Evolutionary conservation across 148 eudicot species (phyloP).

Genomic region (Persicaria tinctoria): DNA sequence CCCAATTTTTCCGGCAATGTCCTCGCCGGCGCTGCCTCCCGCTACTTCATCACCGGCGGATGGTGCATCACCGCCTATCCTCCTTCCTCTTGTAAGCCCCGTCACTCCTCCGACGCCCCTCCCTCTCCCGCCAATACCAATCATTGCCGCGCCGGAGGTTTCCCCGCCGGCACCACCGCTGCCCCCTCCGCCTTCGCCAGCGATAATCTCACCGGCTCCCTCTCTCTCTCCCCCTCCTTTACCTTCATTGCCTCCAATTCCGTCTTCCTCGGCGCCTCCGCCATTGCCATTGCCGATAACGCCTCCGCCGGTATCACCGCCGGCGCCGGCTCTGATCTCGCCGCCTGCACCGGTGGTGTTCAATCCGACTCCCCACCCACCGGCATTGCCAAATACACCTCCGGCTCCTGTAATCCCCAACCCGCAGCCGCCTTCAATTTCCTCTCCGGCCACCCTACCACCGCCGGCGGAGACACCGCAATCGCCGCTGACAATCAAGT

Average conservation of each 20-base stretch:
- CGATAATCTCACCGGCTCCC: neutral
- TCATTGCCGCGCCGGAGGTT: neutral
- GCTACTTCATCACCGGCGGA: neutral
- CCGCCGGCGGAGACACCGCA: neutral
- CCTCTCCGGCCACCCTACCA: neutral
- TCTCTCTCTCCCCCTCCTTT: neutral
- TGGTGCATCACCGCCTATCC: neutral
- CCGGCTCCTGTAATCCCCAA: neutral
- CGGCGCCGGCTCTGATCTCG: neutral
- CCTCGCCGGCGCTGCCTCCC: constrained; percentile 2
- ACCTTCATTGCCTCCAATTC: neutral
- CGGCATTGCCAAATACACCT: no score
- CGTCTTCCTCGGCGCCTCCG: neutral
- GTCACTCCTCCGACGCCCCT: neutral
- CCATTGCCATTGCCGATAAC: neutral
- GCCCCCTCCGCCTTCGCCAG: neutral
- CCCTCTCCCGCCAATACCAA: neutral
- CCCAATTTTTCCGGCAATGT: neutral
- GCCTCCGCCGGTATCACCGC: neutral
- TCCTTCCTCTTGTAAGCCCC: neutral
- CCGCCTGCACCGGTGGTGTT: constrained; percentile 3
- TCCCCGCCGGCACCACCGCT: constrained; percentile 6
- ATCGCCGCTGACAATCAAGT: neutral
- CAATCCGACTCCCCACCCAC: neutral
- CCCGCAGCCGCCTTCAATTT: neutral